These are phyloP conservation scores for Halteria grandinella DNA, from an alignment of 73 alveolate species.

Conservation along the genomic window DNA sequence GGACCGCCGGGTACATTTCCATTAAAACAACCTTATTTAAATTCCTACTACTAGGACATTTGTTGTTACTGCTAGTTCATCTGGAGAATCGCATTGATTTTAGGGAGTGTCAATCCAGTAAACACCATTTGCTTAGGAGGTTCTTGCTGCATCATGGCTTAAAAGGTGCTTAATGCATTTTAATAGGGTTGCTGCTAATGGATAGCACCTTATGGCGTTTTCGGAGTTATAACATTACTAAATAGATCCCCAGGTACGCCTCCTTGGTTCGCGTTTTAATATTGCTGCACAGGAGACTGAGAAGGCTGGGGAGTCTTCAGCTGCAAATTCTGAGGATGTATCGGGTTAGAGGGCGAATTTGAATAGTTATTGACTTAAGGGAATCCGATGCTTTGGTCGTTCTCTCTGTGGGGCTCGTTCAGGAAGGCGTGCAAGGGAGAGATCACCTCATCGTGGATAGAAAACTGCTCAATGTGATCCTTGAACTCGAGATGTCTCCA, in stretches of 20 bases:
- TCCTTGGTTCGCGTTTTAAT: neutral
- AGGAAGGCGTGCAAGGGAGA: slow-evolving; percentile 21
- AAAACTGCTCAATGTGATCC: slow-evolving; percentile 7
- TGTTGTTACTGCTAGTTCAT: no score
- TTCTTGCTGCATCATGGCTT: no score
- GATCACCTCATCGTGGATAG: neutral
- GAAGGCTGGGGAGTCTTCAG: neutral
- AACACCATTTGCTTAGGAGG: no score
- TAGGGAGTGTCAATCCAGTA: no score
- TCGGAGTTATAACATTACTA: no score
- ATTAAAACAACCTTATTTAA: no score
- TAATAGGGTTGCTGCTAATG: no score
- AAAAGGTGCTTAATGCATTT: no score
- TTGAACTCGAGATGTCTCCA: slow-evolving; percentile 23
- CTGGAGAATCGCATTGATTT: no score
- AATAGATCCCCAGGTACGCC: neutral
- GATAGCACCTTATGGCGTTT: no score
- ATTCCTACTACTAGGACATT: no score
- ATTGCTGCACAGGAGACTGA: neutral
- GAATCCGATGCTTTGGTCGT: neutral
- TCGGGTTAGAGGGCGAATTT: neutral
- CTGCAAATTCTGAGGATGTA: neutral
- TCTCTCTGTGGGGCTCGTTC: neutral
- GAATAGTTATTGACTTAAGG: neutral
- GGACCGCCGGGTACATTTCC: no score